Conservation (phyloP, 345 rosid genomes). For the Salix dunnii region DNA sequence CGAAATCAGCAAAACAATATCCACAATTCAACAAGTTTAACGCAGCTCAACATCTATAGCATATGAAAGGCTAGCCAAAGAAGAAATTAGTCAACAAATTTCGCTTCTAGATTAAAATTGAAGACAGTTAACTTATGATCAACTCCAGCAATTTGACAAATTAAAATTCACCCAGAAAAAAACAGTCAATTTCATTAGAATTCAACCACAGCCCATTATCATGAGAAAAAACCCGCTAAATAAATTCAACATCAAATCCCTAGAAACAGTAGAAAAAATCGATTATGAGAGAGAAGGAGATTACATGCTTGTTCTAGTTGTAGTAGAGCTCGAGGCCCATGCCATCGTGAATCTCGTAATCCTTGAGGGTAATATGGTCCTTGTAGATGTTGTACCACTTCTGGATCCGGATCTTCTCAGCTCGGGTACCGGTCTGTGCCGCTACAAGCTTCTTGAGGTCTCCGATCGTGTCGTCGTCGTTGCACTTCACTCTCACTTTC, state of each 20-base stretch:
- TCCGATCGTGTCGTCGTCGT: conserved; percentile 35
- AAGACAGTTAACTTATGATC: not conserved
- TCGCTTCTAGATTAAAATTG: too few species aligned
- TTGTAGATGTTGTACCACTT: conserved; percentile 44
- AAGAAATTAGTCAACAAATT: not conserved
- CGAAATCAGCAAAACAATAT: not conserved
- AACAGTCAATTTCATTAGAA: too few species aligned
- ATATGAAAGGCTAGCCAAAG: not conserved
- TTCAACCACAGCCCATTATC: not conserved
- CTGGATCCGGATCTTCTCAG: conserved; percentile 49
- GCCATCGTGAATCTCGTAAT: conserved; percentile 38
- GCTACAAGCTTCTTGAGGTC: conserved; percentile 44
- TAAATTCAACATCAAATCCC: not conserved
- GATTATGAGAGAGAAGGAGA: not conserved
- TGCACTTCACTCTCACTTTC: conserved; percentile 38
- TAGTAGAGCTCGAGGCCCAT: conserved; percentile 43
- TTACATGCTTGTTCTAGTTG: conserved; percentile 5
- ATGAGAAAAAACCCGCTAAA: not conserved
- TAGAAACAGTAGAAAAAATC: not conserved
- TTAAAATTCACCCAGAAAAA: not conserved
- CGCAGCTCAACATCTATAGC: not conserved
- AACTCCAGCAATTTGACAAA: not conserved
- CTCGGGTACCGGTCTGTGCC: conserved; percentile 40
- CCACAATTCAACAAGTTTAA: not conserved
- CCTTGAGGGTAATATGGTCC: conserved; percentile 34